Base-by-base conservation (phyloP, 106 monocot species). In the Alisma plantagoaquatica region DNA sequence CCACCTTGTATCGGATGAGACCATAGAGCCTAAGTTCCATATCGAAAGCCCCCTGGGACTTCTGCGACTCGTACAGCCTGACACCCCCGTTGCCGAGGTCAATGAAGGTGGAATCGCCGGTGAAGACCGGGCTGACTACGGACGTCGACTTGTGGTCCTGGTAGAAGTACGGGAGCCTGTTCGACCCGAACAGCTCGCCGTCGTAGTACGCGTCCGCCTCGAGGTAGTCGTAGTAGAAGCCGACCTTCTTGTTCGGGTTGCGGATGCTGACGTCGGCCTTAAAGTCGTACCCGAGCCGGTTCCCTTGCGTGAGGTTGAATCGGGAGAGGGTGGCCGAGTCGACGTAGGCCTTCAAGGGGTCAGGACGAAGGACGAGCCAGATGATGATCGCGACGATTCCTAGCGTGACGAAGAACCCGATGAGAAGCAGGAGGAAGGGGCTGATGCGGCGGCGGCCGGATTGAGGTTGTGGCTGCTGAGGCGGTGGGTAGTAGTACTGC, bases 361-460 rank as follows among this genome's bases (percentile, higher is more conserved):
- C 16, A 18, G 87, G 87, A 49, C 77, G 86, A 51, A 74, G 63
- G 45, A 86, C 42, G 54, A 86, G 77, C 86, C 86, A 86, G 27
- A 80, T 33, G 54, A 81, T 61, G 42, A 86, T 72, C 44, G 59
- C 60, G 56, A 64, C 33, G 73, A 77, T 63, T 63, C 80, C 80
- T 41, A 86, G 16, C 17, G 55, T 26, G 70, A 86, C 23, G 43
- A 71, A 17, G 59, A 70, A 21, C 59, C 57, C 51, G 57, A 68
- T 1, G 49, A 80, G 17, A 35, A 63, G 31, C 51, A 33, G 33
- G 62, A 63, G 18, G 31, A 63, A 29, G 31, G 51, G 22, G 41
- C 51, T 52, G 23, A 33, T 19, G 61, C 57, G 31, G 41, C 61
- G 43, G 35, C 35, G 35, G 14, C 14, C 9, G 35, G 35, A 6